Base-by-base conservation (phyloP, 768 basidiomycete genomes). In the Russula virescens region DNA sequence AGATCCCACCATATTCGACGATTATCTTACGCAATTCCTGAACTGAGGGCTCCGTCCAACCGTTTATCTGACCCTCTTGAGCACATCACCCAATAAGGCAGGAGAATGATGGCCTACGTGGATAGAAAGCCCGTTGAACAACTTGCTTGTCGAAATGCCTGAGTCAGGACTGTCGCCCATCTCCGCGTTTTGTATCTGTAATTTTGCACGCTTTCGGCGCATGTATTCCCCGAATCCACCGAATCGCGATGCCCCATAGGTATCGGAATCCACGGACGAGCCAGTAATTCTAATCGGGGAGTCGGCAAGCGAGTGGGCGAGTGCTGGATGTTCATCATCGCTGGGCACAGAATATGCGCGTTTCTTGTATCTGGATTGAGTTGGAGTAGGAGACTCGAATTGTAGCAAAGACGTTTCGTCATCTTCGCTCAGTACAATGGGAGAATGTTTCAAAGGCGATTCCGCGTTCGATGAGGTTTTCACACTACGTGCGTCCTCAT, bases 191-290 rank as follows among this genome's bases (percentile, higher is more conserved):
- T 94, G 90, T 5, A 92, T 84, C 68, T 89, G 90, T 53, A 98
- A 73, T 73, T 98, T 98, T 34, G 89, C 87, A 2, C 96, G 83
- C 75, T 98, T 98, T 63, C 94, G 80, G 2, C 79, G 74, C 91
- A 97, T 93, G 70, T 97, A 98, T 70, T 94, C 87, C 0, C 89
- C 90, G 65, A 85, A 91, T 1, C 83, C 84, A 16, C 91, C 94
- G 71, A 95, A 98, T 40, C 78, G 82, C 34, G 88, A 83, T 3
- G 89, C 83, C 0, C 88, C 91, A 71, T 95, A 97, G 10, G 83
- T 79, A 25, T 79, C 50, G 14, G 64, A 28, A 43, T 59, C 64
- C 19, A 58, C 6, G 54, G 73, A 71, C 4, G 64, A 60, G 28
- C 28, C 31, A 23, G 31, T 31, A 19, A 10, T 13, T 26, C 23